Conservation (phyloP, 495 filamentous ascomycete genomes). For the Delitschia confertaspora region DNA sequence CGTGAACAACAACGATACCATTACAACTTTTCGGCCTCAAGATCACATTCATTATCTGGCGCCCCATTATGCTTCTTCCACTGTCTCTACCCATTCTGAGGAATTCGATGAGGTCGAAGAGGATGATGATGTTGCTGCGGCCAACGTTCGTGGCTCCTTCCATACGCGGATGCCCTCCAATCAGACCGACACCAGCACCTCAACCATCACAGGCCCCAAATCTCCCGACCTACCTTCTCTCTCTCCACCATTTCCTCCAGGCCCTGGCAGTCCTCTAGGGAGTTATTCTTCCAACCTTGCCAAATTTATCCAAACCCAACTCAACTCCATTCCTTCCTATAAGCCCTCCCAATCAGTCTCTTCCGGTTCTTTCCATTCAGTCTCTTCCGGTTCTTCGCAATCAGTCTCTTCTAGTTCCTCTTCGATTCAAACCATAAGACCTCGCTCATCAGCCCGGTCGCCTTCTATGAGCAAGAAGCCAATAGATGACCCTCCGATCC, state of each 20-base stretch:
- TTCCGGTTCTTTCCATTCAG: constrained; percentile 10
- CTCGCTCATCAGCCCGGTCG: too few relatives aligned
- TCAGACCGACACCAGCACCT: constrained; percentile 9
- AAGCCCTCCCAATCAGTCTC: constrained; percentile 1
- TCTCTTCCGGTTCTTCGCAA: too few relatives aligned
- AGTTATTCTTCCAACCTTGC: constrained; percentile 20
- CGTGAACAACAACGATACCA: not conserved
- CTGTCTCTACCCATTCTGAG: too few relatives aligned
- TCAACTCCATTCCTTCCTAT: constrained; percentile 17
- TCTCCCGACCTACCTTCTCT: not conserved
- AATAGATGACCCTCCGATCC: not conserved
- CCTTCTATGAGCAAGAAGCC: too few relatives aligned
- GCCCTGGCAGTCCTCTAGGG: constrained; percentile 6
- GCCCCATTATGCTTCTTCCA: too few relatives aligned
- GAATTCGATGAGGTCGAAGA: too few relatives aligned
- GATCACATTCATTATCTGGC: constrained; percentile 18
- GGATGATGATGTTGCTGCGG: not conserved
- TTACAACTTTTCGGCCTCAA: constrained; percentile 2
- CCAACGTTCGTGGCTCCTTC: not conserved
- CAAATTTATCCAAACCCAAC: constrained; percentile 15
- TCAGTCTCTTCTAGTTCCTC: constrained; percentile 5
- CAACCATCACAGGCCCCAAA: constrained; percentile 5
- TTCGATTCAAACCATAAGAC: not conserved
- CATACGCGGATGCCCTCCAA: constrained; percentile 10
- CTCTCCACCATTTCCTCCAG: not conserved